Base-by-base conservation (phyloP, 257 asterid species). In the Voacanga thouarsii region DNA sequence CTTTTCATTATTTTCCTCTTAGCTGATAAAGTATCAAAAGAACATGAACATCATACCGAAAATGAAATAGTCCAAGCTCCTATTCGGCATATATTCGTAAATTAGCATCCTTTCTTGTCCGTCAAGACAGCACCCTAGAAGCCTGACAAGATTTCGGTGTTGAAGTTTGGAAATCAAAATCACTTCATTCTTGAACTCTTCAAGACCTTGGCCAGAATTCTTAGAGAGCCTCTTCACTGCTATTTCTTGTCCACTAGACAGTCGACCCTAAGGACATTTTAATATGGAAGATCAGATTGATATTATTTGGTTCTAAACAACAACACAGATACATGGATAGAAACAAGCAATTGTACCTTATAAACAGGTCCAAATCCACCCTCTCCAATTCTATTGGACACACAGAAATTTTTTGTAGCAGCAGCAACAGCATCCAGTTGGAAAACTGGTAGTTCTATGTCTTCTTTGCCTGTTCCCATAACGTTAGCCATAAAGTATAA, bases 321-420 rank as follows among this genome's bases (percentile, higher is more conserved):
- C 37, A 33, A 33, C 37, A 33, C 37, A 33, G 37, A 1, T 0
- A 10, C 6, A 18, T 30, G 47, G 24, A 33, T 33, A 15, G 15
- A 33, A 5, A 2, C 23, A 3, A 21, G 55, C 24, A 30, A 57
- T 2, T 15, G 39, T 85, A 89, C 92, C 89, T 33, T 78, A 81
- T 86, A 86, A 56, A 88, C 89, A 39, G 85, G 82, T 43, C 89
- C 91, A 71, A 86, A 88, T 7, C 91, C 91, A 39, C 91, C 37
- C 37, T 33, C 37, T 33, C 37, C 37, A 33, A 33, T 33, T 33
- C 37, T 33, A 33, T 33, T 33, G 19, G 77, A 80, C 6, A 26
- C 10, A 66, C 88, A 80, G 60, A 88, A 88, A 64, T 82, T 80
- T 44, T 80, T 77, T 4, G 91, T 84, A 11, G 91, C 88, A 23